phyloP scores from a whole-genome alignment of 140 eudicot genomes.

The Bidens hawaiensis region DNA sequence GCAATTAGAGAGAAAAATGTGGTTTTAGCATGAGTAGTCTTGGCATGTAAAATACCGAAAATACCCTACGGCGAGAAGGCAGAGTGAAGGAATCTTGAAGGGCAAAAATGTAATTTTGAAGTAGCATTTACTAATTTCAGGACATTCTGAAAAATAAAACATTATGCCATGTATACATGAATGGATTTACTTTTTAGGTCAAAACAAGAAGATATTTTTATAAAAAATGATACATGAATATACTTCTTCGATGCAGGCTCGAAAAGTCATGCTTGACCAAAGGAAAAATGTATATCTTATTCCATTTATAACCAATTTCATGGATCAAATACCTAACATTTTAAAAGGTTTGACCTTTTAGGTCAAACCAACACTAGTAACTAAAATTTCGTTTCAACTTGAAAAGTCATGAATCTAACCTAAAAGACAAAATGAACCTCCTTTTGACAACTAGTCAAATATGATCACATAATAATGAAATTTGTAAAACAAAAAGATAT shows the following conservation, averaged over 20 bases:
- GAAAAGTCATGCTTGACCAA: background rate
- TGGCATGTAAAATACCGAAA: background rate
- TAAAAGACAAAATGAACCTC: too few species aligned
- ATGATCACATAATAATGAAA: too few species aligned
- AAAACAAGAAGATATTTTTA: constrained; percentile 33
- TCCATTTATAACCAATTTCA: background rate
- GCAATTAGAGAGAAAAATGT: background rate
- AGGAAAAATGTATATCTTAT: background rate
- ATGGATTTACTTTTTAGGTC: background rate
- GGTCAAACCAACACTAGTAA: background rate
- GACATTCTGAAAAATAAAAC: too few species aligned
- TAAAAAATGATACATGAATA: too few species aligned
- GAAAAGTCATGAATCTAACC: too few species aligned
- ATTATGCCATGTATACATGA: too few species aligned
- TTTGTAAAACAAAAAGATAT: too few species aligned
- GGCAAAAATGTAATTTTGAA: background rate
- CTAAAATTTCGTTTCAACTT: too few species aligned
- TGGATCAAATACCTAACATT: background rate
- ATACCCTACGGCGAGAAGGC: background rate
- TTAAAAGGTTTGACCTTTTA: background rate
- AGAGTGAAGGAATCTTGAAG: background rate
- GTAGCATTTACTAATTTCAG: background rate
- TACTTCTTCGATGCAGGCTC: background rate
- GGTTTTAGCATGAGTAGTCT: background rate
- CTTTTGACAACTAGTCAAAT: too few species aligned